phyloP scores from a whole-genome alignment of 2,329 filamentous ascomycete genomes.

The Aureobasidium sp. region DNA sequence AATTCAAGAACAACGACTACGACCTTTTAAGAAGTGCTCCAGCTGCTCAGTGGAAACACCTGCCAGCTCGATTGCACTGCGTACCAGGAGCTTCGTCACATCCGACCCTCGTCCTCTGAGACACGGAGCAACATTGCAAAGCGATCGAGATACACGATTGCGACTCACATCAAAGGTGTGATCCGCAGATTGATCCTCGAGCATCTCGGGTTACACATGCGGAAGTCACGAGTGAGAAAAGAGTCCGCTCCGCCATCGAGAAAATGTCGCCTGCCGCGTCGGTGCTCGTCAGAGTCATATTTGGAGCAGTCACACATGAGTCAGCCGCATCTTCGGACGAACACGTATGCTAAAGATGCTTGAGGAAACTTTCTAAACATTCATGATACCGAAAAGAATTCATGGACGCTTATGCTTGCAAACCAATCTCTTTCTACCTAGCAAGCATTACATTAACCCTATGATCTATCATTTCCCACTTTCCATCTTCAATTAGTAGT shows the following conservation, averaged over 20 bases:
- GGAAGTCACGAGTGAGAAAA: not conserved
- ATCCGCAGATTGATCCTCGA: too few species aligned
- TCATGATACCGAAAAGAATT: not conserved
- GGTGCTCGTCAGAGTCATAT: not conserved
- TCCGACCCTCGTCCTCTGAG: not conserved
- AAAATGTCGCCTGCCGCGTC: not conserved
- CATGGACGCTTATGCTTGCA: not conserved
- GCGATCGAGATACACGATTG: not conserved
- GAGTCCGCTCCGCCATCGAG: not conserved
- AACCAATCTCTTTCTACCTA: not conserved
- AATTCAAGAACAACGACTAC: too few species aligned
- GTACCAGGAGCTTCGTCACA: not conserved
- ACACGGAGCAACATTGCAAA: not conserved
- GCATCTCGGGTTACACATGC: not conserved
- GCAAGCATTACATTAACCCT: not conserved
- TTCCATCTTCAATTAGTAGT: not conserved
- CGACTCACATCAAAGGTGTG: not conserved
- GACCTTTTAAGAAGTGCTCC: too few species aligned
- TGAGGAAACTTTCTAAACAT: not conserved
- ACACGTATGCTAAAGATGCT: not conserved
- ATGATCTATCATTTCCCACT: not conserved
- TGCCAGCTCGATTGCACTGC: too few species aligned
- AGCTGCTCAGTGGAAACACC: too few species aligned
- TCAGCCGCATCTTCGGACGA: not conserved
- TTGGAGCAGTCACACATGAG: not conserved